These are phyloP conservation scores for Chlorencoelia australis DNA, from an alignment of 2,329 filamentous ascomycete genomes.

Conservation along the genomic window DNA sequence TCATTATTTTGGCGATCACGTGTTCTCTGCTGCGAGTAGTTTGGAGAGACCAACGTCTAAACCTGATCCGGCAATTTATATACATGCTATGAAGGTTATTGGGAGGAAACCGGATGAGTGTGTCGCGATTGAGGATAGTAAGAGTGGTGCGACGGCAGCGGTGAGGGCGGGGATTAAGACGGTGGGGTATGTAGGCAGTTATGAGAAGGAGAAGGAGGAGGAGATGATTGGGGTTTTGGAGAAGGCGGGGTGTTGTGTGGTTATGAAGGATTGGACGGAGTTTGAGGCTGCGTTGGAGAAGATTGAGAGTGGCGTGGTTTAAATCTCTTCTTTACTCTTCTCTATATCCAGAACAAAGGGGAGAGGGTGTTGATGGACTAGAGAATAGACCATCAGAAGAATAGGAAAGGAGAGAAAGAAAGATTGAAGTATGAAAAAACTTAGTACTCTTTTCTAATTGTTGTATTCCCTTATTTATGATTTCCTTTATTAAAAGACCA, in stretches of 20 bases:
- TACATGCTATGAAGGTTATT: conserved; percentile 64
- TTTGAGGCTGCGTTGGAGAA: conserved; percentile 29
- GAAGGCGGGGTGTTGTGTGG: conserved; percentile 50
- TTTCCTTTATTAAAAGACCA: no score
- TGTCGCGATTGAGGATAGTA: conserved; percentile 81
- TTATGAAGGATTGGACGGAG: conserved; percentile 52
- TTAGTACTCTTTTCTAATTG: no score
- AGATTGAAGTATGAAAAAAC: no score
- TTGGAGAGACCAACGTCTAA: conserved; percentile 75
- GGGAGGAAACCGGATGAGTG: conserved; percentile 62
- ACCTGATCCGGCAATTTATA: conserved; percentile 83
- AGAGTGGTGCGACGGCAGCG: conserved; percentile 70
- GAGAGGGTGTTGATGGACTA: no score
- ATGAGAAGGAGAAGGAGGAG: conserved; percentile 45
- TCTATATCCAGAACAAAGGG: no score
- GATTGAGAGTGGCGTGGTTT: conserved; percentile 14
- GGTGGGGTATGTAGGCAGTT: conserved; percentile 79
- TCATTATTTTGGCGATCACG: conserved; percentile 68
- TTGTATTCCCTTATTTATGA: no score
- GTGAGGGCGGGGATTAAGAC: conserved; percentile 69
- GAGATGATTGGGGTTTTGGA: conserved; percentile 46
- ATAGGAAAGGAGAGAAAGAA: no score
- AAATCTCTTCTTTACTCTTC: no score
- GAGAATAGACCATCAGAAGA: no score
- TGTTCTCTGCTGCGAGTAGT: conserved; percentile 76